A percentile compares a stretch with the other conserved stretches of the same genome.
phyloP scores from a whole-genome alignment of 1,139 yeast genomes.

The Taphrina populina region DNA sequence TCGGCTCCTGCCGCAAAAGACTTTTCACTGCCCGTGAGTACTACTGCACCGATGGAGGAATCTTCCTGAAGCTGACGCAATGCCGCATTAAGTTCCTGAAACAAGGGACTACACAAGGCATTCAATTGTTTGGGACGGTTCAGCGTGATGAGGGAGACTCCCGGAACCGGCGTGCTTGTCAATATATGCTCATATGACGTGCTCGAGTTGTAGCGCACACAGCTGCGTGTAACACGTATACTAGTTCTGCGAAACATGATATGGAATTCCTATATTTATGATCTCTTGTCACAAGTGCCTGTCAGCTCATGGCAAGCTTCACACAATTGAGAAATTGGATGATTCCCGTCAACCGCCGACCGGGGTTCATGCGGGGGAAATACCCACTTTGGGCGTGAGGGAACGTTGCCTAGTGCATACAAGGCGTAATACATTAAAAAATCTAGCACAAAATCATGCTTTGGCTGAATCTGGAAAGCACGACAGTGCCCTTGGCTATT shows the following conservation, averaged over 20 bases:
- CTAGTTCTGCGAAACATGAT: slow-evolving; percentile 18
- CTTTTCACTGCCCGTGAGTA: slow-evolving; percentile 51
- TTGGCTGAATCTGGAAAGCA: no score
- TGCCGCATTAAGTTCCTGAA: slow-evolving; percentile 50
- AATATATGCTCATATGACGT: slow-evolving; percentile 27
- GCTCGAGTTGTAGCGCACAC: slow-evolving; percentile 12
- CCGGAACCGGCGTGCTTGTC: slow-evolving; percentile 10
- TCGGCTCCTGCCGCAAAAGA: slow-evolving; percentile 60
- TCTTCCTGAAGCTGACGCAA: slow-evolving; percentile 48
- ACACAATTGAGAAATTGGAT: no score
- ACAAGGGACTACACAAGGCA: slow-evolving; percentile 57
- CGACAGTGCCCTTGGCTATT: no score
- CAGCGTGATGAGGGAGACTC: slow-evolving; percentile 54
- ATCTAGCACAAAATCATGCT: no score
- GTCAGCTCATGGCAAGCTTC: no score
- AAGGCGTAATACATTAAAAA: no score
- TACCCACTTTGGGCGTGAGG: no score
- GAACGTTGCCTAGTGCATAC: no score
- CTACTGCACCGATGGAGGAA: slow-evolving; percentile 50
- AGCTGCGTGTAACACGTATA: neutral
- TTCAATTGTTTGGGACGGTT: slow-evolving; percentile 67
- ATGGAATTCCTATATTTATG: no score
- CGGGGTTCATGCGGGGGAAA: no score
- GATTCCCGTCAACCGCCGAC: no score
- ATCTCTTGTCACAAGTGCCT: no score